A percentile compares a stretch with the other conserved stretches of the same genome.
phyloP scores from a whole-genome alignment of 148 eudicot species.

The Arctostaphylos glauca region DNA sequence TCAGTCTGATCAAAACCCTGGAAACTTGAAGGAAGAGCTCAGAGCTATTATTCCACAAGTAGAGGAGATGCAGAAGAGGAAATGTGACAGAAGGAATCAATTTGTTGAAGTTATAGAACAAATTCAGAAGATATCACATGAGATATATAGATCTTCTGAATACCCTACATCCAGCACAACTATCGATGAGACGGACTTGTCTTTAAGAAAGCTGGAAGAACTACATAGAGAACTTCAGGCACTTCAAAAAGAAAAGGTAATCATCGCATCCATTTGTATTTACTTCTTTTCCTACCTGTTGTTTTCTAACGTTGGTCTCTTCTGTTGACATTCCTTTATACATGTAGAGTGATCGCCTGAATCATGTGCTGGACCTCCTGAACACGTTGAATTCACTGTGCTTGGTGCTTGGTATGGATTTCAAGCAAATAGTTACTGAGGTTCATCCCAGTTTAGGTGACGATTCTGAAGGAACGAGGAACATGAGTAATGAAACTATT shows the following conservation, averaged over 20 bases:
- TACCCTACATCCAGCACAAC: slow-evolving; percentile 27
- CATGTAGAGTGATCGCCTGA: slow-evolving; percentile 52
- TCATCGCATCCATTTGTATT: neutral
- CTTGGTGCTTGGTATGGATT: slow-evolving; percentile 56
- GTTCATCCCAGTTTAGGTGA: slow-evolving; percentile 49
- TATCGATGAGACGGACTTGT: slow-evolving; percentile 70
- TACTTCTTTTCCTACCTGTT: neutral
- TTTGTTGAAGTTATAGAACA: slow-evolving; percentile 62
- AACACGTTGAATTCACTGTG: slow-evolving; percentile 47
- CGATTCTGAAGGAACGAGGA: slow-evolving; percentile 36
- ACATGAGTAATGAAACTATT: slow-evolving; percentile 44
- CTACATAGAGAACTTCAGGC: slow-evolving; percentile 62
- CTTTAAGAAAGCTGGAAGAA: slow-evolving; percentile 76
- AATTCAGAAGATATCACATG: slow-evolving; percentile 60
- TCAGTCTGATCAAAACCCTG: slow-evolving; percentile 66
- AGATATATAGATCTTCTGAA: slow-evolving; percentile 46
- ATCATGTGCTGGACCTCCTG: slow-evolving; percentile 39
- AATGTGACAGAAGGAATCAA: slow-evolving; percentile 64
- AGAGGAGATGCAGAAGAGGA: slow-evolving; percentile 81
- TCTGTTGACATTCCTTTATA: slow-evolving; percentile 2
- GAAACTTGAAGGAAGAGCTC: slow-evolving; percentile 82
- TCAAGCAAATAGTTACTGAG: slow-evolving; percentile 39
- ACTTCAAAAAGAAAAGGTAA: slow-evolving; percentile 83
- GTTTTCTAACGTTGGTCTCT: neutral
- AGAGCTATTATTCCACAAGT: slow-evolving; percentile 61